Base-by-base conservation (phyloP, 805 yeast species). In the Lachancea fermentati region DNA sequence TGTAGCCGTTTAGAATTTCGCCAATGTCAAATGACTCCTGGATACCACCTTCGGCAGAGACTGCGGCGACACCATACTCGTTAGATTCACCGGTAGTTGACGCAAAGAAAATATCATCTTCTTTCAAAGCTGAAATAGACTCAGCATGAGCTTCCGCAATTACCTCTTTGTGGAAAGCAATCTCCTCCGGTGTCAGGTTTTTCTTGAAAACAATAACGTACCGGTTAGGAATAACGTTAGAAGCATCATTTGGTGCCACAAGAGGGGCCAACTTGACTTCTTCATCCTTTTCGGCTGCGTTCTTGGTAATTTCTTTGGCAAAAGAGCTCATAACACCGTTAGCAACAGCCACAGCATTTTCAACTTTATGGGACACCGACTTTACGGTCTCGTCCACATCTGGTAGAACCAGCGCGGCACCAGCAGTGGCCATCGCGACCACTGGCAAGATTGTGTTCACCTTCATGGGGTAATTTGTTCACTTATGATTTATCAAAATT, bases 161-260 rank as follows among this genome's bases (percentile, higher is more conserved):
- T 79, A 83, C 73, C 56, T 76, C 74, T 57, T 73, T 72, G 69
- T 89, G 96, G 71, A 77, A 73, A 30, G 69, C 67, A 24, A 75
- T 67, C 44, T 75, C 76, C 28, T 76, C 76, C 18, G 72, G 63
- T 16, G 73, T 55, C 25, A 79, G 69, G 39, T 69, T 76, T 40
- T 77, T 75, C 69, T 87, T 88, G 69, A 91, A 79, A 37, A 89
- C 88, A 51, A 93, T 69, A 49, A 93, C 89, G 70, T 87, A 93
- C 55, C 81, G 80, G 68, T 83, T 73, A 28, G 88, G 81, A 51
- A 83, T 75, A 34, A 73, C 49, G 43, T 75, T 72, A 38, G 68
- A 61, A 9, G 59, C 54, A 37, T 73, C 74, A 22, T 66, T 46
- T 34, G 73, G 60, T 29, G 72, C 57, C 44, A 77, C 52, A 30